phyloP scores from a whole-genome alignment of 164 flowering plant genomes.

The Piper longum region DNA sequence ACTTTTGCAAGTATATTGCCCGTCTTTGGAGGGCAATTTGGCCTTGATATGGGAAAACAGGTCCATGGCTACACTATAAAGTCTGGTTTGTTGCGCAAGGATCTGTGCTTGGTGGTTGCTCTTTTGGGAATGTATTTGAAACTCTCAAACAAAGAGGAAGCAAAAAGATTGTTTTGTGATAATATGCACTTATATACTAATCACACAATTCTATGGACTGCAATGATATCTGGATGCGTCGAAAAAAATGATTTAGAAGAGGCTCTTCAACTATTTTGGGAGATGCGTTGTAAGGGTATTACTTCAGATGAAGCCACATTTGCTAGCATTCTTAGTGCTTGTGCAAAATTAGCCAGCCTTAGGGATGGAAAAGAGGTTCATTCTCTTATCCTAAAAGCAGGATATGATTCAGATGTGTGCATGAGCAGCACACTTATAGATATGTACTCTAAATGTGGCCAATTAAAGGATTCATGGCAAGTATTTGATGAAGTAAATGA shows the following conservation, averaged over 20 bases:
- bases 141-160: constrained; percentile 30
- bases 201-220: constrained; percentile 63
- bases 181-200: constrained; percentile 27
- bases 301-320: constrained; percentile 80
- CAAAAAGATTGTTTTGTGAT: constrained; percentile 43
- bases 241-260: constrained; percentile 45
- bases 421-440: constrained; percentile 67
- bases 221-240: constrained; percentile 56
- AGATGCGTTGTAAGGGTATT: constrained; percentile 40
- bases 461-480: constrained; percentile 38
- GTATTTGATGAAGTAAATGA: constrained; percentile 50
- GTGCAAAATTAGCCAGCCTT: constrained; percentile 47
- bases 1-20: constrained; percentile 66
- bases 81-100: constrained; percentile 29
- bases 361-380: constrained; percentile 54
- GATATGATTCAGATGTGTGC: constrained; percentile 45
- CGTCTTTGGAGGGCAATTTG: constrained; percentile 28
- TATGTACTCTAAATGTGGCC: constrained; percentile 96
- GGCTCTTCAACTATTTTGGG: constrained; percentile 40
- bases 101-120: constrained; percentile 45
- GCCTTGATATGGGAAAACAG: constrained; percentile 44
- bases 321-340: constrained; percentile 60
- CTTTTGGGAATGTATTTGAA: constrained; percentile 66
- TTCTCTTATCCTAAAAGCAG: constrained; percentile 44
- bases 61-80: constrained; percentile 48